A percentile compares a stretch with the other conserved stretches of the same genome.
Evolutionary conservation across 257 asterid species (phyloP).

Genomic region (Rubia yunnanensis): DNA sequence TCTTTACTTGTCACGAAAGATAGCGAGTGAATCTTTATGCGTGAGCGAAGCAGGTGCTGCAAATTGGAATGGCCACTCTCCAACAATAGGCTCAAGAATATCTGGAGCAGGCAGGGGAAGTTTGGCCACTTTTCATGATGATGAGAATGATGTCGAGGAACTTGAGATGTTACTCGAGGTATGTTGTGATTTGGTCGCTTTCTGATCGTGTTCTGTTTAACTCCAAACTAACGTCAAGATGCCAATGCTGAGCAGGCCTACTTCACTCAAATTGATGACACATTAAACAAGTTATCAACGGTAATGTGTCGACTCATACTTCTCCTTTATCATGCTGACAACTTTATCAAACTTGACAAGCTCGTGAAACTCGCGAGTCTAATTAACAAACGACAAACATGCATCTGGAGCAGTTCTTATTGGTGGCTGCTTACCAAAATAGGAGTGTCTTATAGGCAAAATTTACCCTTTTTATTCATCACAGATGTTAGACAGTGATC

Average conservation of each 20-base stretch:
- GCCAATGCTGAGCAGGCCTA: neutral
- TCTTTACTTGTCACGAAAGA: conserved; percentile 1
- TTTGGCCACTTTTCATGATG: neutral
- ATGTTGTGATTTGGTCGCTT: neutral
- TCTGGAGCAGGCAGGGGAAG: neutral
- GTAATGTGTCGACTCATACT: neutral
- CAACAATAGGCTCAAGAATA: neutral
- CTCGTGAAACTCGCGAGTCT: no score
- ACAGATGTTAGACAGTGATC: neutral
- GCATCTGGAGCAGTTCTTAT: neutral
- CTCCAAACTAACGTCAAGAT: no score
- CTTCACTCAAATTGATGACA: conserved; percentile 6
- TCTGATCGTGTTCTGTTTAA: neutral
- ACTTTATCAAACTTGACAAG: no score
- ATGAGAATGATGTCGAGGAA: conserved; percentile 1
- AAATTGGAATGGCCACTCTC: neutral
- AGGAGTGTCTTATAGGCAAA: neutral
- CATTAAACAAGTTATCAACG: conserved; percentile 3
- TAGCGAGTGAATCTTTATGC: neutral
- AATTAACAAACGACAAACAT: no score
- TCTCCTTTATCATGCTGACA: no score
- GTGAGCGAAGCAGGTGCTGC: conserved; percentile 1
- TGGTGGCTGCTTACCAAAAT: neutral
- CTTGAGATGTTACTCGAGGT: conserved; percentile 9
- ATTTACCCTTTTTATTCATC: neutral